phyloP scores from a whole-genome alignment of 306 rosid species.

The Vigna mungo region DNA sequence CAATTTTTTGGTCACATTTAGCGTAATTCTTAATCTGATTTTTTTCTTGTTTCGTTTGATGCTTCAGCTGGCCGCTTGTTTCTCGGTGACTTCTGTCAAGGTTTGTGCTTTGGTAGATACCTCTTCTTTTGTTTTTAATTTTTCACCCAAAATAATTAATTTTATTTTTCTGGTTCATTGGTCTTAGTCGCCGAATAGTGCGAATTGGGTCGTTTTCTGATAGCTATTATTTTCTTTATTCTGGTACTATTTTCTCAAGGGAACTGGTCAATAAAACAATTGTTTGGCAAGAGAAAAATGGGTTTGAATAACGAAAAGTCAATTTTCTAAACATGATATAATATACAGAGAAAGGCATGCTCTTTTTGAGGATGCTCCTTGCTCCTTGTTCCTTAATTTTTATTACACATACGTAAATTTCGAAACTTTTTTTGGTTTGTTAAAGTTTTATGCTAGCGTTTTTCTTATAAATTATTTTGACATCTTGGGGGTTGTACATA shows the following conservation, averaged over 20 bases:
- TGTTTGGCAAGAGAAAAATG: constrained; percentile 49
- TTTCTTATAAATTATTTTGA: background rate
- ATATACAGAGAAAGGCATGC: constrained; percentile 9
- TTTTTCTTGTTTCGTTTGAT: constrained; percentile 19
- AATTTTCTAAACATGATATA: constrained; percentile 20
- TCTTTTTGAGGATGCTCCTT: constrained; percentile 9
- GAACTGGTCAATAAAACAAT: constrained; percentile 32
- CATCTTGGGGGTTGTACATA: background rate
- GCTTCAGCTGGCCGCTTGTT: constrained; percentile 34
- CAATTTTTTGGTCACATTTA: constrained; percentile 52
- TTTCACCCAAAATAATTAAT: background rate
- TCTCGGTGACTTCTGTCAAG: constrained; percentile 47
- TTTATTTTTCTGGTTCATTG: constrained; percentile 44
- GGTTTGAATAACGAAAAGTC: constrained; percentile 42
- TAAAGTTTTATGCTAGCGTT: background rate
- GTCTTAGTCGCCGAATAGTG: constrained; percentile 50
- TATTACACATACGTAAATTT: background rate
- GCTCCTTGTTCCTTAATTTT: background rate
- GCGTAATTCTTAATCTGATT: constrained; percentile 34
- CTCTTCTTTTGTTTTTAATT: background rate
- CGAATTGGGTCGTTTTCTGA: constrained; percentile 58
- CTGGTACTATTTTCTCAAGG: constrained; percentile 12
- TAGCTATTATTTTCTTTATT: constrained; percentile 48
- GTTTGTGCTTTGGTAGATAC: constrained; percentile 43
- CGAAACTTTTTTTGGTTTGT: background rate